phyloP scores from a whole-genome alignment of 352 stramenopile genomes.

The Pythium sp. region DNA sequence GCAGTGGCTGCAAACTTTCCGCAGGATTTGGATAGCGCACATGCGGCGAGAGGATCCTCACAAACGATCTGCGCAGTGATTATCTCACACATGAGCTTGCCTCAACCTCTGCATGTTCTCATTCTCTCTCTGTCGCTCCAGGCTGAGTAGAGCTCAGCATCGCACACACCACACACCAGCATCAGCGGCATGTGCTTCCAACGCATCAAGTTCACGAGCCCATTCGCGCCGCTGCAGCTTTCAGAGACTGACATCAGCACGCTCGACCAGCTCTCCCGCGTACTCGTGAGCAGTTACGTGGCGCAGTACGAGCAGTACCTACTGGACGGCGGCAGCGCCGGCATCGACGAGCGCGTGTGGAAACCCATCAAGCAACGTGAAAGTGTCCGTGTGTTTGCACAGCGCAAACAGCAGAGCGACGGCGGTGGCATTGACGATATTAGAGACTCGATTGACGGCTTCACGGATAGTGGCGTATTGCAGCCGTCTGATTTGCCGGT shows the following conservation, averaged over 20 bases:
- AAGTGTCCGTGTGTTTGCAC: background rate
- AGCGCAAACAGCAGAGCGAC: constrained; percentile 1
- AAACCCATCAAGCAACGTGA: constrained; percentile 9
- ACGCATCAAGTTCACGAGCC: constrained; percentile 5
- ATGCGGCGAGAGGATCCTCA: too few relatives aligned
- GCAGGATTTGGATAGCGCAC: too few relatives aligned
- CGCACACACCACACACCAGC: too few relatives aligned
- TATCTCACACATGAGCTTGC: too few relatives aligned
- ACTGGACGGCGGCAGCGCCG: background rate
- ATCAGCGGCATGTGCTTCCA: too few relatives aligned
- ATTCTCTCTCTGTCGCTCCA: too few relatives aligned
- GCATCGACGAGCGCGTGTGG: constrained; percentile 14
- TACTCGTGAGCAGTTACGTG: background rate
- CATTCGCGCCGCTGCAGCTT: constrained; percentile 18
- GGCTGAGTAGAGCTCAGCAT: too few relatives aligned
- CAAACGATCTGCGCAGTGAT: too few relatives aligned
- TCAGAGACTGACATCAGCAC: background rate
- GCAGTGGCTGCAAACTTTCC: too few relatives aligned
- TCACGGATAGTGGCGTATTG: background rate
- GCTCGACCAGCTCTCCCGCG: constrained; percentile 11
- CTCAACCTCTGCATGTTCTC: too few relatives aligned
- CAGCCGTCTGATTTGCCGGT: constrained; percentile 3
- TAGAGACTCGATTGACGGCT: background rate
- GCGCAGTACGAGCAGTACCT: constrained; percentile 1
- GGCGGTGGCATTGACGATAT: background rate